phyloP scores from a whole-genome alignment of 1,284 basidiomycete genomes.

The Cryptococcus wingfieldii region DNA sequence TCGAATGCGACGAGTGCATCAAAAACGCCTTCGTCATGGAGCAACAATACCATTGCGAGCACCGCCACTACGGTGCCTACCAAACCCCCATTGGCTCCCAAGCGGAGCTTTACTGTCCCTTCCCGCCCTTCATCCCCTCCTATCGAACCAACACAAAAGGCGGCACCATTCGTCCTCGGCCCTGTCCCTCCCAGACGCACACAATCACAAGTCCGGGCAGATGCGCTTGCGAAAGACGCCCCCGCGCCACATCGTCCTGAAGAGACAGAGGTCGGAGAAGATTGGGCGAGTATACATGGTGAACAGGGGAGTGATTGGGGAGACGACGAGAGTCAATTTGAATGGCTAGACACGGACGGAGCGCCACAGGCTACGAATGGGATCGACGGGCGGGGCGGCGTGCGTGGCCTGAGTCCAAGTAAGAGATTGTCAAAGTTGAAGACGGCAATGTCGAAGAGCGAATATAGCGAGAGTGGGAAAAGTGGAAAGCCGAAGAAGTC shows the following conservation, averaged over 20 bases:
- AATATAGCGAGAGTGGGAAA: constrained; percentile 10
- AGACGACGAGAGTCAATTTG: constrained; percentile 42
- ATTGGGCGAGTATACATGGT: constrained; percentile 38
- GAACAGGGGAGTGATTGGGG: constrained; percentile 48
- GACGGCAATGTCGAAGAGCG: constrained; percentile 6
- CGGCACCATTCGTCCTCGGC: constrained; percentile 13
- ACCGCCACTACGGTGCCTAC: not conserved
- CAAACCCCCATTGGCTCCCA: constrained; percentile 13
- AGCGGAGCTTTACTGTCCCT: constrained; percentile 19
- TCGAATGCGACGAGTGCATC: not conserved
- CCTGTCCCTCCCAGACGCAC: constrained; percentile 11
- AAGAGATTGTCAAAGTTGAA: constrained; percentile 24
- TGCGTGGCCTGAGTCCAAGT: constrained; percentile 14
- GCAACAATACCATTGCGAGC: too few relatives aligned
- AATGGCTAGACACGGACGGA: constrained; percentile 40
- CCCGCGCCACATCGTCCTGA: constrained; percentile 14
- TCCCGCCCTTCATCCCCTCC: constrained; percentile 9
- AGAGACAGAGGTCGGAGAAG: constrained; percentile 10
- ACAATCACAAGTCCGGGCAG: not conserved
- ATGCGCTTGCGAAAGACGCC: constrained; percentile 7
- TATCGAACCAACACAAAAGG: not conserved
- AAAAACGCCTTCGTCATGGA: not conserved
- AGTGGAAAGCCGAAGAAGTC: constrained; percentile 27
- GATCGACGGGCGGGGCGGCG: constrained; percentile 3
- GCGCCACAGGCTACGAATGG: constrained; percentile 33